Conservation (phyloP, 768 basidiomycete species). For the Atractiella rhizophila region DNA sequence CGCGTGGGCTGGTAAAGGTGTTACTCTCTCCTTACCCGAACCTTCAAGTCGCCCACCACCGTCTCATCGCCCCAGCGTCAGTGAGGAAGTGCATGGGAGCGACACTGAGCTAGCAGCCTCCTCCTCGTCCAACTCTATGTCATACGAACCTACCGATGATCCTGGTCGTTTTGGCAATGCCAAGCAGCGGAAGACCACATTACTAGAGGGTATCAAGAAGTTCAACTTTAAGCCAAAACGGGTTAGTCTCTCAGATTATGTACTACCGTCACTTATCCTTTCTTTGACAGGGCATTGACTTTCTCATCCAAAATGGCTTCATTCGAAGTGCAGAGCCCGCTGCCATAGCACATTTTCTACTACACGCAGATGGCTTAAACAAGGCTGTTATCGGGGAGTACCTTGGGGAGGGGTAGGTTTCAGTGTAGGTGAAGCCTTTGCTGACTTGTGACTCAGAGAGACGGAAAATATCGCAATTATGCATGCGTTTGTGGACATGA, state of each 20-base stretch:
- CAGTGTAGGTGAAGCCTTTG: neutral
- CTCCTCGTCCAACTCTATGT: constrained; percentile 27
- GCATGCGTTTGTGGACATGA: constrained; percentile 86
- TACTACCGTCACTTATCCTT: neutral
- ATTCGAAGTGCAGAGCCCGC: constrained; percentile 44
- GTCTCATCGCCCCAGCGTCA: constrained; percentile 9
- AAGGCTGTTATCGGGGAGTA: constrained; percentile 96
- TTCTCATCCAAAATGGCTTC: constrained; percentile 65
- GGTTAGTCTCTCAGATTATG: constrained; percentile 26
- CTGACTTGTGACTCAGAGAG: constrained; percentile 31
- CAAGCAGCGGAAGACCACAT: constrained; percentile 81
- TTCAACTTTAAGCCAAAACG: constrained; percentile 98
- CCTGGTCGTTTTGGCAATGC: constrained; percentile 79
- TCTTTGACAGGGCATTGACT: constrained; percentile 57
- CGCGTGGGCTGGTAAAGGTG: constrained; percentile 35
- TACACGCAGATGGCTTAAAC: constrained; percentile 69
- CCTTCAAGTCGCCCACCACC: constrained; percentile 1
- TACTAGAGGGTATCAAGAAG: constrained; percentile 83
- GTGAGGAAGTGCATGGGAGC: neutral
- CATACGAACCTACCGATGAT: constrained; percentile 65
- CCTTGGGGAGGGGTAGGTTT: constrained; percentile 70
- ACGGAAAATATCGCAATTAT: constrained; percentile 72
- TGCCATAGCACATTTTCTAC: constrained; percentile 61
- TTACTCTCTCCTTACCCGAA: constrained; percentile 8
- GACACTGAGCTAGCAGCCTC: neutral